phyloP scores from a whole-genome alignment of 2,329 filamentous ascomycete species.

The Penicillium sp. region DNA sequence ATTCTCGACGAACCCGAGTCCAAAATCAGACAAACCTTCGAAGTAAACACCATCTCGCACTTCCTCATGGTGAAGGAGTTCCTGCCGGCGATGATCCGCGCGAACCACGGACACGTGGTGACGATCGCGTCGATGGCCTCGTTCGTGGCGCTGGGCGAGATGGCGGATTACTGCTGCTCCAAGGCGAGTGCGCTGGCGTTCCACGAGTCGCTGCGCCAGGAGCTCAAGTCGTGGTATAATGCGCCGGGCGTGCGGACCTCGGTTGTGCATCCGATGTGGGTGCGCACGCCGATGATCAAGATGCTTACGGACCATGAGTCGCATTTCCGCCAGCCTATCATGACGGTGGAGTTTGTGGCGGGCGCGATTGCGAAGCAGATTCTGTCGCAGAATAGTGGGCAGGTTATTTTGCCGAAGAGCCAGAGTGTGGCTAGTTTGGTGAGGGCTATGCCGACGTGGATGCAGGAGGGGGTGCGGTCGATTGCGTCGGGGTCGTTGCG shows the following conservation, averaged over 20 bases:
- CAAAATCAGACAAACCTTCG: slow-evolving; percentile 52
- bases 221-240: slow-evolving; percentile 41
- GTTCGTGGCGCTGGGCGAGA: slow-evolving; percentile 50
- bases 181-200: slow-evolving; percentile 57
- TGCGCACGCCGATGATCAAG: slow-evolving; percentile 52
- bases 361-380: slow-evolving; percentile 55
- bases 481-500: slow-evolving; percentile 29
- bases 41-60: slow-evolving; percentile 56
- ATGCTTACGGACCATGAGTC: slow-evolving; percentile 36
- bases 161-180: slow-evolving; percentile 56
- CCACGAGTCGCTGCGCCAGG: slow-evolving; percentile 52
- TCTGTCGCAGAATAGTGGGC: slow-evolving; percentile 51
- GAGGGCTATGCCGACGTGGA: slow-evolving; percentile 47
- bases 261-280: slow-evolving; percentile 45
- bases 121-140: slow-evolving; percentile 58
- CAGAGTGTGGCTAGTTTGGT: slow-evolving; percentile 30
- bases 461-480: slow-evolving; percentile 46
- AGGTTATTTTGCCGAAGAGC: slow-evolving; percentile 51
- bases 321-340: slow-evolving; percentile 36
- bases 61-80: slow-evolving; percentile 56
- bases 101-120: slow-evolving; percentile 59
- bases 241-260: slow-evolving; percentile 43
- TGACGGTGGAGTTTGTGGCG: slow-evolving; percentile 46
- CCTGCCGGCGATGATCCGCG: slow-evolving; percentile 53
- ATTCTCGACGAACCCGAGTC: slow-evolving; percentile 51